These are phyloP conservation scores for Apophysomyces trapeziformis DNA, from an alignment of 371 early-diverging fungal genomes.

Conservation along the genomic window DNA sequence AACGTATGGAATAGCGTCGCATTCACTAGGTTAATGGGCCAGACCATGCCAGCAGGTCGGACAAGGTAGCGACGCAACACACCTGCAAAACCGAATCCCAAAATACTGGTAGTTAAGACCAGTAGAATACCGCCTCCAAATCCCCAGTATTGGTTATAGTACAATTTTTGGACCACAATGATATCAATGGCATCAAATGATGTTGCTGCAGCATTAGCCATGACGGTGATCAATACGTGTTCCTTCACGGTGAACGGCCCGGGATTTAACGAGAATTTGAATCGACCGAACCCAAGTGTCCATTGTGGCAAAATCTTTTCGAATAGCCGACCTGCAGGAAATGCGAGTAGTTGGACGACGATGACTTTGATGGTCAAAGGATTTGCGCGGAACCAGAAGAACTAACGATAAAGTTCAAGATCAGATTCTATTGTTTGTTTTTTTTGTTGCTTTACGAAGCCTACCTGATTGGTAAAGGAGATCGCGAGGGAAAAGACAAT, in stretches of 20 bases:
- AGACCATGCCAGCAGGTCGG: constrained; percentile 80
- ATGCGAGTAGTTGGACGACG: constrained; percentile 71
- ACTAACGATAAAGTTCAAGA: constrained; percentile 21
- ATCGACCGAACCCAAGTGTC: constrained; percentile 27
- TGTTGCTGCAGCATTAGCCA: constrained; percentile 67
- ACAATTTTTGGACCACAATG: constrained; percentile 69
- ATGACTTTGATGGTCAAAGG: constrained; percentile 65
- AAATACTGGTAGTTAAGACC: constrained; percentile 66
- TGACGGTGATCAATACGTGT: constrained; percentile 67
- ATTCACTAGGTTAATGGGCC: constrained; percentile 79
- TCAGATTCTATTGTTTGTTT: background rate
- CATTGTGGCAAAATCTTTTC: constrained; percentile 59
- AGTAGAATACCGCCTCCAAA: constrained; percentile 66
- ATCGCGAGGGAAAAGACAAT: constrained; percentile 64
- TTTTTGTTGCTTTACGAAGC: background rate
- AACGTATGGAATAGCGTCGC: constrained; percentile 78
- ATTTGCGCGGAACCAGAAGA: constrained; percentile 77
- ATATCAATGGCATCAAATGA: constrained; percentile 76
- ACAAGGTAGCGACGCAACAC: constrained; percentile 78
- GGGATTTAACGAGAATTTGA: constrained; percentile 62
- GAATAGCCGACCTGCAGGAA: constrained; percentile 67
- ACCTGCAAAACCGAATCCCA: constrained; percentile 90
- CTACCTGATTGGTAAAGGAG: constrained; percentile 70
- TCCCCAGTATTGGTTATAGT: constrained; percentile 68
- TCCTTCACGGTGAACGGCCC: constrained; percentile 83